These are phyloP conservation scores for Elymus sibiricus DNA, from an alignment of 176 grass and related monocot species.

Conservation along the genomic window DNA sequence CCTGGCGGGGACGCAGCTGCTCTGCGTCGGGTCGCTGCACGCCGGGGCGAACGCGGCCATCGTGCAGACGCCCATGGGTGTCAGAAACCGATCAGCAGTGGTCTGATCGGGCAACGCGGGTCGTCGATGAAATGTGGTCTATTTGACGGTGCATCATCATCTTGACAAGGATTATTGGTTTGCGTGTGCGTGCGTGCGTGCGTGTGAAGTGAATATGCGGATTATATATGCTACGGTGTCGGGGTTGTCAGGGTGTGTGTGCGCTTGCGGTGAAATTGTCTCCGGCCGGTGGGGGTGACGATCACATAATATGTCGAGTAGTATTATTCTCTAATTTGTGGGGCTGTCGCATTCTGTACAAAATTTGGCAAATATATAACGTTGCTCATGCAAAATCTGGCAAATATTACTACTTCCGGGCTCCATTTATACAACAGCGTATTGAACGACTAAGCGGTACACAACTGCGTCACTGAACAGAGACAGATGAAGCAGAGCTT, in stretches of 20 bases:
- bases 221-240: background rate
- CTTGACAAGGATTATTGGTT: constrained; percentile 12
- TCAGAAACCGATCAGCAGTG: constrained; percentile 11
- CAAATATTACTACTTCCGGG: too few species aligned
- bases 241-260: background rate
- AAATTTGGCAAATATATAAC: too few species aligned
- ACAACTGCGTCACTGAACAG: too few species aligned
- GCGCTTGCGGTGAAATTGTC: background rate
- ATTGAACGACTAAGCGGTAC: too few species aligned
- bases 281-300: background rate
- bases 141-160: background rate
- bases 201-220: background rate
- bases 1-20: constrained; percentile 67
- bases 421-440: too few species aligned
- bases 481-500: too few species aligned
- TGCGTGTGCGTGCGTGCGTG: background rate
- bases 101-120: background rate
- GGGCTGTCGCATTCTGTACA: too few species aligned
- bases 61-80: background rate
- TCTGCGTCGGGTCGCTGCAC: constrained; percentile 69
- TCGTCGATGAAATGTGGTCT: background rate
- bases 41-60: constrained; percentile 27
- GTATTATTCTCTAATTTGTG: too few species aligned
- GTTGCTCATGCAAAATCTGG: too few species aligned
- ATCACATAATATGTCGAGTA: too few species aligned